Conservation (phyloP, 495 filamentous ascomycete species). For the Alectoria sarmentosa region DNA sequence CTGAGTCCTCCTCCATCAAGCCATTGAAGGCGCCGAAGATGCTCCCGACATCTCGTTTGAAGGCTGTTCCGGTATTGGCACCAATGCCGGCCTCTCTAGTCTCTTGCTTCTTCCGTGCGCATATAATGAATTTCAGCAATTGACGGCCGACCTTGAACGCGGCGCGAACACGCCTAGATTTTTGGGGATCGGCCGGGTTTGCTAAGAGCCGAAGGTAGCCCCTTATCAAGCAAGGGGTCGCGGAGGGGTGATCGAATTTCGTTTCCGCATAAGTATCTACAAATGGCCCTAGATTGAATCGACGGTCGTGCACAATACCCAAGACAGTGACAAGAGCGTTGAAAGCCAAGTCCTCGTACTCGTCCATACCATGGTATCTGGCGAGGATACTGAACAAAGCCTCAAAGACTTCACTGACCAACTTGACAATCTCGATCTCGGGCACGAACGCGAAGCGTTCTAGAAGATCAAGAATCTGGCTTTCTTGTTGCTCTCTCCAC, state of each 20-base stretch:
- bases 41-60: slow-evolving; percentile 72
- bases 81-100: slow-evolving; percentile 85
- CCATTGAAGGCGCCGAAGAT: slow-evolving; percentile 86
- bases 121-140: slow-evolving; percentile 91
- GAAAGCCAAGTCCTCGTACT: slow-evolving; percentile 90
- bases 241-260: slow-evolving; percentile 89
- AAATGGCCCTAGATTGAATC: slow-evolving; percentile 84
- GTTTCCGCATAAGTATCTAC: slow-evolving; percentile 88
- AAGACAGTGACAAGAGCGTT: slow-evolving; percentile 81
- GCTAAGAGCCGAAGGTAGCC: slow-evolving; percentile 78
- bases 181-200: slow-evolving; percentile 70
- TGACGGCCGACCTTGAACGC: slow-evolving; percentile 94
- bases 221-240: slow-evolving; percentile 81
- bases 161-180: slow-evolving; percentile 74
- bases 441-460: slow-evolving; percentile 86
- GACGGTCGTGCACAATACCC: slow-evolving; percentile 87
- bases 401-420: slow-evolving; percentile 83
- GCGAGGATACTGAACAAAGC: slow-evolving; percentile 86
- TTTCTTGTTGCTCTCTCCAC: slow-evolving; percentile 70
- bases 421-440: slow-evolving; percentile 95
- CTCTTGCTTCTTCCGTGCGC: slow-evolving; percentile 78
- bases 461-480: slow-evolving; percentile 63
- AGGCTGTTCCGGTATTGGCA: slow-evolving; percentile 68
- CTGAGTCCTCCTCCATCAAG: slow-evolving; percentile 80
- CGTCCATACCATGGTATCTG: slow-evolving; percentile 80